Percentiles rank a stretch among this genome's conserved stretches.
Conservation (phyloP, 345 rosid genomes). For the Cardamine resedifolia region DNA sequence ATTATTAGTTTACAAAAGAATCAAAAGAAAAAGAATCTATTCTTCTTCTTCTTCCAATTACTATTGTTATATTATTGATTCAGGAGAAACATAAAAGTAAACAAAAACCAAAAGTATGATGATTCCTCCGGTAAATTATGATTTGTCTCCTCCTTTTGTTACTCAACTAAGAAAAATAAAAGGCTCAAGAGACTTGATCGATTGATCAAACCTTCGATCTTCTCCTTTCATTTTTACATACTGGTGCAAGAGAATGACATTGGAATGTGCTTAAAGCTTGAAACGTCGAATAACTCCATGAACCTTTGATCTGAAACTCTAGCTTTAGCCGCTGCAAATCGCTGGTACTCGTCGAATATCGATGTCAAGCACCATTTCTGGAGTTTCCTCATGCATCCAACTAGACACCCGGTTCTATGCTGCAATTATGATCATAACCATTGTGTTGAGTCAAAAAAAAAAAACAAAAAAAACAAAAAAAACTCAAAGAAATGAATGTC, state of each 20-base stretch:
- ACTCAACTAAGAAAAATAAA: constrained; percentile 9
- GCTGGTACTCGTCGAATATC: constrained; percentile 81
- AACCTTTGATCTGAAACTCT: constrained; percentile 91
- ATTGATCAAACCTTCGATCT: constrained; percentile 29
- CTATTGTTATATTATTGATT: not conserved
- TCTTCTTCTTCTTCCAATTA: constrained; percentile 31
- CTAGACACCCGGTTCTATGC: constrained; percentile 96
- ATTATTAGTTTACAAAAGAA: constrained; percentile 29
- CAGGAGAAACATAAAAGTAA: constrained; percentile 25
- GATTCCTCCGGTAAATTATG: constrained; percentile 11
- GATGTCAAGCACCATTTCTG: constrained; percentile 90
- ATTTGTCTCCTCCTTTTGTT: constrained; percentile 25
- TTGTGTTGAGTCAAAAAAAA: not conserved
- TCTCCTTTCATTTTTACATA: constrained; percentile 39
- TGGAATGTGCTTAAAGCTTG: constrained; percentile 65
- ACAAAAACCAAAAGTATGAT: constrained; percentile 24
- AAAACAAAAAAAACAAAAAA: no score
- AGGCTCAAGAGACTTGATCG: not conserved
- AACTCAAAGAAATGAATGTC: not conserved
- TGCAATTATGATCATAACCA: constrained; percentile 39
- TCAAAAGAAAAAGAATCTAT: constrained; percentile 32
- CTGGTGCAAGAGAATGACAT: constrained; percentile 67
- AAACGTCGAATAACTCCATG: constrained; percentile 83
- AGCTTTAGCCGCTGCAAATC: constrained; percentile 93
- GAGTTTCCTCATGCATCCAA: constrained; percentile 90